Evolutionary conservation across 768 basidiomycete species (phyloP), one percentile per base, ranked within the genome.

Genomic region (Russula sp.): DNA sequence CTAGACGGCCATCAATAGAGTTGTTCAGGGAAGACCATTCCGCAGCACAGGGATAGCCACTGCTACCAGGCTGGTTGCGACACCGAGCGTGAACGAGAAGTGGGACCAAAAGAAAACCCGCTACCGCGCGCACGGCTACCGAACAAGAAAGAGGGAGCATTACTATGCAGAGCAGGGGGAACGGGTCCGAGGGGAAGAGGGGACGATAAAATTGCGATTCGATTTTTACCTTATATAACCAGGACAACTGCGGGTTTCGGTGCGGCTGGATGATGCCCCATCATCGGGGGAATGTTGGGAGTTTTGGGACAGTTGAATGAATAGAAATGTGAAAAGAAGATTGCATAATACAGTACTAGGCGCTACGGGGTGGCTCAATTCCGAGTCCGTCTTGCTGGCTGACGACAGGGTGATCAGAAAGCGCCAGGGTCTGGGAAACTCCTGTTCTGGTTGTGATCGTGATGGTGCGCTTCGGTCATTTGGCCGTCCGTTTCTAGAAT

Each of bases 1-100:
- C 10, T n/a, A 68, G 58, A 20, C 57, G 57, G 10, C 67, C 65
- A n/a, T 42, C n/a, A 10, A 63, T 50, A 24, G 55, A 54, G 22
- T 66, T 50, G 18, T 68, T 63, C 6, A 68, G 57, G 42, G 56
- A 22, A 10, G 60, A 57, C 67, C 67, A 68, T 20, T 62, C 46
- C 20, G 60, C 26, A 7, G 22, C 18, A 6, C 57, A 38, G 8
- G 67, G 67, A 54, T 62, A 68, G 8, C 53, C 57, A 53, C 57
- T 30, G n/a, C 65, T 61, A 26, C 64, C 64, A 20, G 67, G 67
- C 46, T 68, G 64, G 46, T 62, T 68, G 58, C 67, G 64, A 61
- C 67, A 68, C 50, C 50, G 32, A 1, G 62, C 50, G 13, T 48
- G 32, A 53, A 36, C 57, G n/a, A 38, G 1, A 36, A 42, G 8